These are phyloP conservation scores for Apiotrichum gamsii DNA, from an alignment of 1,284 basidiomycete species.

Conservation along the genomic window DNA sequence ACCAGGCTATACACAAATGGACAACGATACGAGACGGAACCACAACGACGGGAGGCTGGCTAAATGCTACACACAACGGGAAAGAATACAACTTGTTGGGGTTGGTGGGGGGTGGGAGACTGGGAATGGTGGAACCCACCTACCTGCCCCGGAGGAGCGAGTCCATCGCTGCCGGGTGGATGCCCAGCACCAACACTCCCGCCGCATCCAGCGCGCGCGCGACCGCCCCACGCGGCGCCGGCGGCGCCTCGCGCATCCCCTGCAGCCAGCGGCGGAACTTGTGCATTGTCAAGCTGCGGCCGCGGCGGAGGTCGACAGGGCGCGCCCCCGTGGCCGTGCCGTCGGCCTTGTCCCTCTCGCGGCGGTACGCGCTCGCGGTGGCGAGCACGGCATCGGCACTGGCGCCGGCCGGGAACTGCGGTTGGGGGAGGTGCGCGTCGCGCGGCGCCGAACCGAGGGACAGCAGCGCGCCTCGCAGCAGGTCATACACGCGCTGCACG, in stretches of 20 bases:
- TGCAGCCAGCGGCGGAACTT: not conserved
- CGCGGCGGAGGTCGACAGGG: not conserved
- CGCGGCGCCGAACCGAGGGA: not conserved
- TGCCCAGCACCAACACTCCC: not conserved
- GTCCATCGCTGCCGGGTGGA: slow-evolving; percentile 10
- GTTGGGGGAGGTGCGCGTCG: not conserved
- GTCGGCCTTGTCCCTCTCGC: not conserved
- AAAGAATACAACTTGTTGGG: no score
- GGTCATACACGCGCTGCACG: slow-evolving; percentile 2
- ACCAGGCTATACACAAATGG: no score
- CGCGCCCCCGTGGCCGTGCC: not conserved
- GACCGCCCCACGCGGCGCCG: not conserved
- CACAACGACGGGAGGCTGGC: no score
- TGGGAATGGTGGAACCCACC: no score
- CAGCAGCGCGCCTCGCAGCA: not conserved
- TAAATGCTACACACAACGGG: no score
- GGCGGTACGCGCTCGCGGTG: not conserved
- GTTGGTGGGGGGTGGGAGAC: no score
- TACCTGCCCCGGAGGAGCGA: not conserved
- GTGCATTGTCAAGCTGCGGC: not conserved
- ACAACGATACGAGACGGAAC: no score
- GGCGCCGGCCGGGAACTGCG: not conserved
- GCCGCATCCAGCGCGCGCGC: not conserved
- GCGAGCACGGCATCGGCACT: not conserved
- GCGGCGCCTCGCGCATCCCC: not conserved